These are phyloP conservation scores for Trematosphaeria pertusa DNA, from an alignment of 2,329 filamentous ascomycete genomes.

Conservation along the genomic window DNA sequence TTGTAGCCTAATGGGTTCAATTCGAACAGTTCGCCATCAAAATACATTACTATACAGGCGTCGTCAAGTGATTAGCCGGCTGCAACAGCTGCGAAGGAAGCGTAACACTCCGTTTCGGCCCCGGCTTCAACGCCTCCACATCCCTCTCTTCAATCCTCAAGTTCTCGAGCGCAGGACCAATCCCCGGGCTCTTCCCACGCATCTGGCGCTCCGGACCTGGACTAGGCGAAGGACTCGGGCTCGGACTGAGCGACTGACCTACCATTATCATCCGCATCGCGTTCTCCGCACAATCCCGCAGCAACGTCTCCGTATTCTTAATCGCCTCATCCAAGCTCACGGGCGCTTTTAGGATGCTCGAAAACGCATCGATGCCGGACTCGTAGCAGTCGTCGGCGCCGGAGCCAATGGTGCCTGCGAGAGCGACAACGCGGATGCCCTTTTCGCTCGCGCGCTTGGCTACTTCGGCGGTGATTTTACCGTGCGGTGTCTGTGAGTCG, in stretches of 20 bases:
- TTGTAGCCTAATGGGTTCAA: too few species aligned
- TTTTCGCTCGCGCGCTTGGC: slow-evolving; percentile 52
- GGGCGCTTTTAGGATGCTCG: slow-evolving; percentile 31
- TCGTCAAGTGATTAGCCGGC: background rate
- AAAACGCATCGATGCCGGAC: slow-evolving; percentile 26
- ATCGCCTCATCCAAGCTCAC: slow-evolving; percentile 30
- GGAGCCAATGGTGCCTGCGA: slow-evolving; percentile 9
- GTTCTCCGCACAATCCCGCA: slow-evolving; percentile 31
- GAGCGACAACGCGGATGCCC: slow-evolving; percentile 52
- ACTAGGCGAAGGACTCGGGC: background rate
- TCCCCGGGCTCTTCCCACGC: background rate
- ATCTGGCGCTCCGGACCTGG: too few species aligned
- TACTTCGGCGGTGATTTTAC: slow-evolving; percentile 59
- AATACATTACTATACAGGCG: background rate
- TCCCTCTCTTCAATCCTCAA: background rate
- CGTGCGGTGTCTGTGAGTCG: slow-evolving; percentile 56
- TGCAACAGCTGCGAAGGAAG: background rate
- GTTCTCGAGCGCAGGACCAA: background rate
- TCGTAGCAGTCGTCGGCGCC: slow-evolving; percentile 7
- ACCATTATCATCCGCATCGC: slow-evolving; percentile 35
- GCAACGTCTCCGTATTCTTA: slow-evolving; percentile 26
- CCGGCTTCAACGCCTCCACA: background rate
- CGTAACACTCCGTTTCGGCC: background rate
- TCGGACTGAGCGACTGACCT: slow-evolving; percentile 7
- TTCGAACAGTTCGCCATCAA: too few species aligned